A percentile compares a stretch with the other conserved stretches of the same genome.
These are phyloP conservation scores for Crithidia acanthocephali DNA, from an alignment of 208 protist genomes.

Conservation along the genomic window DNA sequence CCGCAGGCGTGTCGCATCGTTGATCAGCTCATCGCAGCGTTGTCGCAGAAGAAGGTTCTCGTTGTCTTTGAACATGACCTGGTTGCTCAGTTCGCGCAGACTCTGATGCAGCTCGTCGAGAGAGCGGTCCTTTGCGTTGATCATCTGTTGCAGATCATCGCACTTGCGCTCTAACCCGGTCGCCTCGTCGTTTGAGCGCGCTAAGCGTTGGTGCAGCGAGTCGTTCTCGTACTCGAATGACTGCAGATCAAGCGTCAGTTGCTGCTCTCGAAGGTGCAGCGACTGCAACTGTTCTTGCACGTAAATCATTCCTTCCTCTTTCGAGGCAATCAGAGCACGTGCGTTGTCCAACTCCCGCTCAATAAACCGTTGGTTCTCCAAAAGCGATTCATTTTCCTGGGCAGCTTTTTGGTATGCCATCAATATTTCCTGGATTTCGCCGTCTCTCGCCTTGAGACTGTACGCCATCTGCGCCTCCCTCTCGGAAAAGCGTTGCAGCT, in stretches of 20 bases:
- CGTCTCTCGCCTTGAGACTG: conserved; percentile 75
- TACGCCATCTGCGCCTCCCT: conserved; percentile 64
- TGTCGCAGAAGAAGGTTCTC: conserved; percentile 73
- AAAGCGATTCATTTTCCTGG: conserved; percentile 60
- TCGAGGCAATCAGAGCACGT: conserved; percentile 65
- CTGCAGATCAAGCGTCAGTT: conserved; percentile 80
- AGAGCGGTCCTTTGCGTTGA: conserved; percentile 55
- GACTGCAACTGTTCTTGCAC: conserved; percentile 76
- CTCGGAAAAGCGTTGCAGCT: conserved; percentile 57
- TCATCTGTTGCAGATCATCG: conserved; percentile 55
- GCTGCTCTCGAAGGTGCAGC: conserved; percentile 79
- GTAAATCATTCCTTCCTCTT: conserved; percentile 74
- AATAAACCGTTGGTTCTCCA: conserved; percentile 58
- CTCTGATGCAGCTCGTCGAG: conserved; percentile 83
- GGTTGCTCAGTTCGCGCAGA: conserved; percentile 80
- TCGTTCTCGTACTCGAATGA: conserved; percentile 83
- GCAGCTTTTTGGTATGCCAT: conserved; percentile 74
- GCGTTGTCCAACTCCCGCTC: conserved; percentile 77
- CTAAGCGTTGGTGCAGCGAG: conserved; percentile 68
- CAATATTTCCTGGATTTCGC: conserved; percentile 75
- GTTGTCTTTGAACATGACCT: conserved; percentile 81
- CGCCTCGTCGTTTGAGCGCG: conserved; percentile 46
- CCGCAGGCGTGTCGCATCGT: conserved; percentile 53
- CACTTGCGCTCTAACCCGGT: conserved; percentile 51
- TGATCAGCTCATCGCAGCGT: conserved; percentile 57